Evolutionary conservation across 2,329 filamentous ascomycete species (phyloP).

Genomic region (Diplodia scrobiculata): DNA sequence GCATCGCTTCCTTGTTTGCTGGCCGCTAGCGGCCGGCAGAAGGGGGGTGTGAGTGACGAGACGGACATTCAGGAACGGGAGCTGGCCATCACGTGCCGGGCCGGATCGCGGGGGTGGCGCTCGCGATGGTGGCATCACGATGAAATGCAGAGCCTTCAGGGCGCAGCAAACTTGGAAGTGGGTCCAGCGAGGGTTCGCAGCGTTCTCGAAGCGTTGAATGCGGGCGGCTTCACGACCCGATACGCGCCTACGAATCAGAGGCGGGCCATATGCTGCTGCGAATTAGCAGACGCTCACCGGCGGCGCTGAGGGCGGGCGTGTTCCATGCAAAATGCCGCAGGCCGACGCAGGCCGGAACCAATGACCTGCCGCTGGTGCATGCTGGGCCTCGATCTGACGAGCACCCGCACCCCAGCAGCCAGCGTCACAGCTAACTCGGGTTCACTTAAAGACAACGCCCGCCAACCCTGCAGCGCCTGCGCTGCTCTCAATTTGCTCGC

Average conservation of each 20-base stretch:
- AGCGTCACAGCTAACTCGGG: constrained; percentile 14
- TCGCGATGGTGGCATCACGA: constrained; percentile 15
- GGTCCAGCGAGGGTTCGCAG: constrained; percentile 3
- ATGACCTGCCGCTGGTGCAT: constrained; percentile 15
- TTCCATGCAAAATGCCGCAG: constrained; percentile 25
- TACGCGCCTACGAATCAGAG: constrained; percentile 24
- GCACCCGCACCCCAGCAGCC: constrained; percentile 13
- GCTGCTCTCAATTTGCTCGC: not conserved
- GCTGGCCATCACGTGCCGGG: constrained; percentile 14
- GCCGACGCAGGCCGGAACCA: not conserved
- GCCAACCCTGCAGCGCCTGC: constrained; percentile 9
- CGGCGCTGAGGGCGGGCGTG: constrained; percentile 23
- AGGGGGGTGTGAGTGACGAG: not conserved
- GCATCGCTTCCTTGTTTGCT: not conserved
- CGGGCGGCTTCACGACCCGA: constrained; percentile 10
- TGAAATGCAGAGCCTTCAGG: constrained; percentile 16
- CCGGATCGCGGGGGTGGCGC: constrained; percentile 25
- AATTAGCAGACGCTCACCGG: constrained; percentile 23
- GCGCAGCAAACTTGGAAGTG: constrained; percentile 22
- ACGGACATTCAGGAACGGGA: constrained; percentile 10
- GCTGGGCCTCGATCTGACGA: constrained; percentile 22
- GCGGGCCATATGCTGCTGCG: not conserved
- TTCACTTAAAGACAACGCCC: constrained; percentile 25
- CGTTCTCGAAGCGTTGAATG: constrained; percentile 23
- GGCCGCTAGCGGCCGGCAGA: constrained; percentile 3